Evolutionary conservation across 768 basidiomycete genomes (phyloP).

Genomic region (Trametes cingulata): DNA sequence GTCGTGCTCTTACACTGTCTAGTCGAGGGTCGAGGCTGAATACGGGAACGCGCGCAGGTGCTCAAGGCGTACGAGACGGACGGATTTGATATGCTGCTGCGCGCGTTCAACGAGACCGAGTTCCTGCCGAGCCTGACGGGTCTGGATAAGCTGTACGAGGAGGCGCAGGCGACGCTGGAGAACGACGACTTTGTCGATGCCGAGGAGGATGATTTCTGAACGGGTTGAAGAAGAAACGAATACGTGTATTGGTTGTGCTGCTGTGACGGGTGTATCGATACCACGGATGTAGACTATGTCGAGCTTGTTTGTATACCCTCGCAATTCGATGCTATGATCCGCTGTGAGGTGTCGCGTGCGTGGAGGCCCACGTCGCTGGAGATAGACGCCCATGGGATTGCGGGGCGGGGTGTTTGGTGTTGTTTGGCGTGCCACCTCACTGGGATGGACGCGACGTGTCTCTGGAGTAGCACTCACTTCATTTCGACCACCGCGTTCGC

Average conservation of each 20-base stretch:
- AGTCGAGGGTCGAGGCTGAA: background rate
- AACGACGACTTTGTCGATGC: conserved; percentile 52
- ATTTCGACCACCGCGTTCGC: conserved; percentile 2
- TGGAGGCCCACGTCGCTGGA: background rate
- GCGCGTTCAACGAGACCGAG: conserved; percentile 86
- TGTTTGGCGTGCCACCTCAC: conserved; percentile 32
- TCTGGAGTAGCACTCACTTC: conserved; percentile 7
- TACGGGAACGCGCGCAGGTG: conserved; percentile 49
- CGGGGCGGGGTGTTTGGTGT: conserved; percentile 18
- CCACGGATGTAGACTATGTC: background rate
- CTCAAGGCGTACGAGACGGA: conserved; percentile 77
- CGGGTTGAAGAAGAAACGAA: background rate
- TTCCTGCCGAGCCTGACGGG: conserved; percentile 57
- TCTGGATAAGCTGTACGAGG: conserved; percentile 53
- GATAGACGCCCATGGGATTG: background rate
- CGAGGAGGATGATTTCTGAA: conserved; percentile 32
- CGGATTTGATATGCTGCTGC: conserved; percentile 77
- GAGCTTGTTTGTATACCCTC: background rate
- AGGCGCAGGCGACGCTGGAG: conserved; percentile 52
- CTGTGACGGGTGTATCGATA: background rate
- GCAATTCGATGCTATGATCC: background rate
- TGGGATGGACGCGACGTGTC: conserved; percentile 26
- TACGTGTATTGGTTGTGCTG: too few species aligned
- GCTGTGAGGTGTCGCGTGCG: background rate
- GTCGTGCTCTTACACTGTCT: conserved; percentile 24